These are phyloP conservation scores for Fusarium longipes DNA, from an alignment of 2,329 filamentous ascomycete genomes.

Conservation along the genomic window DNA sequence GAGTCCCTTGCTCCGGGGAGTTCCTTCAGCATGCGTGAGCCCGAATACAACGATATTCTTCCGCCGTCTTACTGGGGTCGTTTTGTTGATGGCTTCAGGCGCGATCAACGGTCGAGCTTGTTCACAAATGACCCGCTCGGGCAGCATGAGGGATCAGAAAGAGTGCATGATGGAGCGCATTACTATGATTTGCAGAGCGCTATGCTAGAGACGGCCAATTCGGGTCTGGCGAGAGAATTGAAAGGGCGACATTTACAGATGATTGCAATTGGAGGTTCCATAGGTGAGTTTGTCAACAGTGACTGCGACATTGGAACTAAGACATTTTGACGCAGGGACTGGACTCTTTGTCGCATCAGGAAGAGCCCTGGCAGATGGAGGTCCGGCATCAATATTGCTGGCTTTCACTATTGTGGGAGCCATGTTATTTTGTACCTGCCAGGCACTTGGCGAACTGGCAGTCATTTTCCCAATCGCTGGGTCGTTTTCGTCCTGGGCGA, in stretches of 20 bases:
- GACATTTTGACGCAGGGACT: slow-evolving; percentile 63
- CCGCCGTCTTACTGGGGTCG: slow-evolving; percentile 53
- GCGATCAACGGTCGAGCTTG: slow-evolving; percentile 65
- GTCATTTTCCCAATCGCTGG: slow-evolving; percentile 91
- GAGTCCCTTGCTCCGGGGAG: slow-evolving; percentile 64
- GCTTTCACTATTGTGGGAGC: slow-evolving; percentile 82
- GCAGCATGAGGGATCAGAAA: slow-evolving; percentile 47
- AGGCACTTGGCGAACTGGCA: slow-evolving; percentile 90
- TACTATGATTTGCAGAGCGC: slow-evolving; percentile 68
- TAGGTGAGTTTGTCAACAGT: slow-evolving; percentile 63
- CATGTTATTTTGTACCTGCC: slow-evolving; percentile 93
- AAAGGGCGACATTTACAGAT: slow-evolving; percentile 92
- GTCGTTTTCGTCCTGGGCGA: slow-evolving; percentile 92
- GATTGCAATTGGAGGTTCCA: slow-evolving; percentile 96
- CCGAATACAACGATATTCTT: slow-evolving; percentile 56
- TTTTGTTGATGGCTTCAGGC: slow-evolving; percentile 71
- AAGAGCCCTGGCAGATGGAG: slow-evolving; percentile 74
- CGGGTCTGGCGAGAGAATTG: slow-evolving; percentile 79
- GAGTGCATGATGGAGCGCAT: slow-evolving; percentile 55
- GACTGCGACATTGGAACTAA: slow-evolving; percentile 25
- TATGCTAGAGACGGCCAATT: slow-evolving; percentile 79
- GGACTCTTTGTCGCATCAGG: slow-evolving; percentile 90
- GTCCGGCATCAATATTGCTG: slow-evolving; percentile 81
- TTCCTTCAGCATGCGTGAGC: slow-evolving; percentile 63
- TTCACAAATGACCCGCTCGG: slow-evolving; percentile 58